These are phyloP conservation scores for Boletus nobilissimus DNA, from an alignment of 1,284 basidiomycete species.

Conservation along the genomic window DNA sequence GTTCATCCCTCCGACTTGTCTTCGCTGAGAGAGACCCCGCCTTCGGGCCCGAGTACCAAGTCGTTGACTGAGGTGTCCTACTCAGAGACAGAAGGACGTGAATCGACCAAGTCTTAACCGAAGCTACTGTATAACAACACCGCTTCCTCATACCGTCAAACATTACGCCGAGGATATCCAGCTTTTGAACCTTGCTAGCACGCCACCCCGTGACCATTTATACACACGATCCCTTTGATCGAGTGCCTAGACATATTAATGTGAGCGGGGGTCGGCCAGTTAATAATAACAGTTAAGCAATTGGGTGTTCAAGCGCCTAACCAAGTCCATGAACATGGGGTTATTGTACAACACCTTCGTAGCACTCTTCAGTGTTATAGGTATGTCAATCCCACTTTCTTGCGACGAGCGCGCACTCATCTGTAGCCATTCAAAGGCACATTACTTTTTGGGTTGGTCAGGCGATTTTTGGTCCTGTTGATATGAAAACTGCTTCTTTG, in stretches of 20 bases:
- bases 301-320: neutral
- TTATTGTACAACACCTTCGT: constrained; percentile 33
- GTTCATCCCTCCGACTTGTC: neutral
- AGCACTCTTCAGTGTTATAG: constrained; percentile 36
- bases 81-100: neutral
- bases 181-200: neutral
- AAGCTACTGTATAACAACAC: too few relatives aligned
- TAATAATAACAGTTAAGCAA: neutral
- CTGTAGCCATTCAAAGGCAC: constrained; percentile 17
- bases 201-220: constrained; percentile 15
- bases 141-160: too few relatives aligned
- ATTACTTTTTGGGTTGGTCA: constrained; percentile 36
- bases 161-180: too few relatives aligned
- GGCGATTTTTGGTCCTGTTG: neutral
- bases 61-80: neutral
- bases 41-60: neutral
- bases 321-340: constrained; percentile 22
- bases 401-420: neutral
- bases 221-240: constrained; percentile 7
- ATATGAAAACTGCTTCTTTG: neutral
- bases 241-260: constrained; percentile 11
- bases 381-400: constrained; percentile 1
- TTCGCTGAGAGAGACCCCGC: neutral
- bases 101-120: too few relatives aligned
- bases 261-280: neutral